Conservation (phyloP, 2,329 filamentous ascomycete genomes). For the Thermochaetoides dissita region DNA sequence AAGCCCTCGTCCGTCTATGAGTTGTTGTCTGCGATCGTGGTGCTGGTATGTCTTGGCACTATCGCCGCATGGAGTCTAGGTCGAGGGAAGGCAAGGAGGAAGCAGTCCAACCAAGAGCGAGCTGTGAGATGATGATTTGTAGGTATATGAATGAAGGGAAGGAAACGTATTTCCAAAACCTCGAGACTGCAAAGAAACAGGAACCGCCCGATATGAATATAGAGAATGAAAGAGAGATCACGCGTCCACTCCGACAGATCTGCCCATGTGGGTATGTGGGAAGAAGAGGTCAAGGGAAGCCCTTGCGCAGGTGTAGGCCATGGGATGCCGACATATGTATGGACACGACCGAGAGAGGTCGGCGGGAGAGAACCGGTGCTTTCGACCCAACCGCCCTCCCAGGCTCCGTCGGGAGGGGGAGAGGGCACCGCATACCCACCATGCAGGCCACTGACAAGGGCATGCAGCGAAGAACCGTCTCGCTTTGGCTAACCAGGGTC, state of each 20-base stretch:
- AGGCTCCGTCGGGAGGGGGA: not conserved
- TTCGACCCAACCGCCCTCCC: not conserved
- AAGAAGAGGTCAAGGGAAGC: slow-evolving; percentile 24
- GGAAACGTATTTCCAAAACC: slow-evolving; percentile 27
- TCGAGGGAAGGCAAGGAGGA: slow-evolving; percentile 10
- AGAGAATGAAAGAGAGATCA: slow-evolving; percentile 27
- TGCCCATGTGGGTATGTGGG: slow-evolving; percentile 32
- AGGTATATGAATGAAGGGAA: slow-evolving; percentile 29
- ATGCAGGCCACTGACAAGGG: slow-evolving; percentile 22
- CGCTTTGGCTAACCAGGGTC: slow-evolving; percentile 30
- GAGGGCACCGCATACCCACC: slow-evolving; percentile 17
- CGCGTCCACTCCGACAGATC: slow-evolving; percentile 30
- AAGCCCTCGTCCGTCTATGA: not conserved
- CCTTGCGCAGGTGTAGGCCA: slow-evolving; percentile 20
- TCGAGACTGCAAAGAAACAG: slow-evolving; percentile 34
- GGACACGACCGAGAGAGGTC: not conserved
- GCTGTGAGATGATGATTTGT: slow-evolving; percentile 7
- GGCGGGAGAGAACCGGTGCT: not conserved
- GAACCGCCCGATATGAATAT: slow-evolving; percentile 35
- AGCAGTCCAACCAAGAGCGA: slow-evolving; percentile 11
- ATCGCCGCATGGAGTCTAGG: slow-evolving; percentile 6
- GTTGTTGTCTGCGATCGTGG: not conserved
- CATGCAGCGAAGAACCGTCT: slow-evolving; percentile 21
- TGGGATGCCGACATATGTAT: not conserved
- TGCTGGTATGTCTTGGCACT: slow-evolving; percentile 5